Conservation (phyloP, 345 rosid species). For the Aquilaria sinensis region DNA sequence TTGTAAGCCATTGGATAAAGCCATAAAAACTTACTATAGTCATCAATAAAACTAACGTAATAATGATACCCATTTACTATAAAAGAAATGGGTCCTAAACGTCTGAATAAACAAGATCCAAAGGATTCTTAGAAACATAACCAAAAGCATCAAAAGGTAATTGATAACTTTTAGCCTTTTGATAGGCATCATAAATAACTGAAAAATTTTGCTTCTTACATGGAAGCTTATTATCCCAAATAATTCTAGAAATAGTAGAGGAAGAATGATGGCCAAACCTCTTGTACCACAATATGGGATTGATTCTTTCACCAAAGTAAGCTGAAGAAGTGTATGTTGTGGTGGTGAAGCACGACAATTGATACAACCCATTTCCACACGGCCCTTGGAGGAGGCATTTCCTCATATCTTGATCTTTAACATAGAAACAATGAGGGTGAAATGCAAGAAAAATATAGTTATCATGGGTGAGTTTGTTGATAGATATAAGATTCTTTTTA, state of each 20-base stretch:
- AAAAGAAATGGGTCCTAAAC: neutral
- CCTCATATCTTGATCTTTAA: slow-evolving; percentile 2
- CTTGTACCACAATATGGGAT: neutral
- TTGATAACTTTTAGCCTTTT: neutral
- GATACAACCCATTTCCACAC: neutral
- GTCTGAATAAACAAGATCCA: neutral
- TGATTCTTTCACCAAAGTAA: neutral
- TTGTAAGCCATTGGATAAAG: too few species aligned
- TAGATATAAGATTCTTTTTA: too few species aligned
- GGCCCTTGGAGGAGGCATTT: neutral
- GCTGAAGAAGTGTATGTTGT: neutral
- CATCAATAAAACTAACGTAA: too few species aligned
- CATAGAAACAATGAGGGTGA: neutral
- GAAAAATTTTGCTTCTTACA: neutral
- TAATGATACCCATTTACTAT: too few species aligned
- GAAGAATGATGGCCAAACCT: neutral
- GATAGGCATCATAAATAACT: neutral
- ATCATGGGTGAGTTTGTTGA: neutral
- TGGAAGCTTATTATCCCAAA: neutral
- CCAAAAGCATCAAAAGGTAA: neutral
- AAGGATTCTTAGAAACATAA: neutral
- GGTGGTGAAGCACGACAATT: neutral
- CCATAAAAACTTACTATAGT: too few species aligned
- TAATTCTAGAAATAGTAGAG: neutral
- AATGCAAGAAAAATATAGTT: slow-evolving; percentile 1